Conservation (phyloP, 169 alveolate species). For the Plasmodium vivax region DNA sequence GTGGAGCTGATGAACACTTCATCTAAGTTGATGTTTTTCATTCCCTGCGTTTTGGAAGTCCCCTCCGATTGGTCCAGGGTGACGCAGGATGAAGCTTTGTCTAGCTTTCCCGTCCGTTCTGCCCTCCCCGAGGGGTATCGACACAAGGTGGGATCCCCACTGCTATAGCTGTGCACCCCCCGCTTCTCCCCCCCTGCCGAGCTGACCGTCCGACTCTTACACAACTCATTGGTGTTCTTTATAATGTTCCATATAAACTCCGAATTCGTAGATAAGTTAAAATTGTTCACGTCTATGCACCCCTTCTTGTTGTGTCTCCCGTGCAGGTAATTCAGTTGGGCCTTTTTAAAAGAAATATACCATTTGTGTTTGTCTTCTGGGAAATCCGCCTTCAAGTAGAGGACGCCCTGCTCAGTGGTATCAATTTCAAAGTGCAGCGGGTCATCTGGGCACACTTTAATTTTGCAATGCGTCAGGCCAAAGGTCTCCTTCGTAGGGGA, state of each 20-base stretch:
- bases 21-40: constrained; percentile 71
- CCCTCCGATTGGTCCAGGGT: neutral
- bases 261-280: constrained; percentile 12
- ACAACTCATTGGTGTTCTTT: neutral
- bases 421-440: constrained; percentile 86
- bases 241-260: constrained; percentile 28
- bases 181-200: neutral
- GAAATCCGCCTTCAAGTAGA: constrained; percentile 82
- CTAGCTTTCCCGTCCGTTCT: neutral
- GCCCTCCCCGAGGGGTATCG: neutral
- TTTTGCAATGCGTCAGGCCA: constrained; percentile 81
- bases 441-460: constrained; percentile 84
- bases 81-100: neutral
- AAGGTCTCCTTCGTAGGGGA: constrained; percentile 84
- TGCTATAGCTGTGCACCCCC: no score
- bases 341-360: constrained; percentile 85
- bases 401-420: constrained; percentile 81
- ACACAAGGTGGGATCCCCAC: no score
- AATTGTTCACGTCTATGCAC: neutral
- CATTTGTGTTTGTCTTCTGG: constrained; percentile 84
- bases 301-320: constrained; percentile 26
- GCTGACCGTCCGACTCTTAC: neutral
- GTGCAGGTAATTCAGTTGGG: constrained; percentile 75
- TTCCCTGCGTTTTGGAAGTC: neutral
- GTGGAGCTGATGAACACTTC: constrained; percentile 79